Conservation (phyloP, 169 alveolate species). For the Cryptosporidium xiaoi region DNA sequence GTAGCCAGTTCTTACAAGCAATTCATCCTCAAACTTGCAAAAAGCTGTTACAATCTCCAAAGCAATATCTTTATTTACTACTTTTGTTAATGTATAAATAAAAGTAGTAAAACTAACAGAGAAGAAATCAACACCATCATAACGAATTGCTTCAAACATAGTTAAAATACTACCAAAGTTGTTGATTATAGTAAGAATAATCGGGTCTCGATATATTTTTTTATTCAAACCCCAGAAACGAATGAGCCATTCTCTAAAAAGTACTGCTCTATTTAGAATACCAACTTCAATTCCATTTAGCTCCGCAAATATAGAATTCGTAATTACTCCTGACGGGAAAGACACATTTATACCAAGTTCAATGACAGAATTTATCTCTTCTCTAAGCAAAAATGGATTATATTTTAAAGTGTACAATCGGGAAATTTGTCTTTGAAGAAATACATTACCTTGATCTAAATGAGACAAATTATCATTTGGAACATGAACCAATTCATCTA, state of each 20-base stretch:
- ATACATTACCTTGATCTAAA: constrained; percentile 23
- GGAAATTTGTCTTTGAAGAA: neutral
- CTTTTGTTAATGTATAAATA: neutral
- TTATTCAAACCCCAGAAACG: neutral
- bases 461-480: neutral
- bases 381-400: neutral
- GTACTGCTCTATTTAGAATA: constrained; percentile 33
- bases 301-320: neutral
- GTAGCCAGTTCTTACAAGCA: neutral
- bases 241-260: constrained; percentile 45
- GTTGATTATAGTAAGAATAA: neutral
- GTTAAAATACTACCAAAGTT: neutral
- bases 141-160: neutral
- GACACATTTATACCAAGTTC: constrained; percentile 9
- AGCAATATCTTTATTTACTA: neutral
- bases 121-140: neutral
- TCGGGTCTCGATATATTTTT: neutral
- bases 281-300: neutral
- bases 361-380: neutral
- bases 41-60: neutral
- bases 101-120: neutral
- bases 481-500: neutral
- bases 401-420: neutral
- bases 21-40: neutral
- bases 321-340: neutral